Evolutionary conservation across 2,329 filamentous ascomycete species (phyloP).

Genomic region (Reticulascus tulasneorum): DNA sequence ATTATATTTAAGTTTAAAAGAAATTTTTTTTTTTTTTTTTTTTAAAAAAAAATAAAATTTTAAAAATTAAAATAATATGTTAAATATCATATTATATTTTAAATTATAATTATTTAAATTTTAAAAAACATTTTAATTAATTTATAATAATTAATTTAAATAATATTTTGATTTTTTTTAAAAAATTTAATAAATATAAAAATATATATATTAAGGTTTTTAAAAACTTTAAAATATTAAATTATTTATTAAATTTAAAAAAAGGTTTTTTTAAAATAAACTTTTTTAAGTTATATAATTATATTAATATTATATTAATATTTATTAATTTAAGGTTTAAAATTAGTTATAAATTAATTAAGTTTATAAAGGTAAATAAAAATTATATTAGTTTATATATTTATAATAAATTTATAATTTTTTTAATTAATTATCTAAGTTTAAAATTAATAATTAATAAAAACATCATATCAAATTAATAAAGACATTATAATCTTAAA

Average conservation of each 20-base stretch:
- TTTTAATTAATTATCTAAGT: not conserved
- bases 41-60: not conserved
- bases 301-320: not conserved
- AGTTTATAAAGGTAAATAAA: not conserved
- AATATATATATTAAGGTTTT: not conserved
- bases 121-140: not conserved
- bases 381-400: slow-evolving; percentile 3
- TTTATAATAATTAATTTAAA: not conserved
- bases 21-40: not conserved
- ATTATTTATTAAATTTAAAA: not conserved
- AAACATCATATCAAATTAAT: slow-evolving; percentile 2
- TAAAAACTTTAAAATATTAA: not conserved
- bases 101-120: not conserved
- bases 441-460: not conserved
- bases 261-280: too few relatives aligned
- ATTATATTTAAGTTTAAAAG: too few relatives aligned
- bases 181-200: not conserved
- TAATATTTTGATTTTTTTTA: not conserved
- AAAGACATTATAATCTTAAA: slow-evolving; percentile 1
- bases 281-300: not conserved
- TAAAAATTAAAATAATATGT: not conserved
- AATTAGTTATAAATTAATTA: not conserved
- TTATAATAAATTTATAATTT: not conserved
- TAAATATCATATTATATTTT: not conserved
- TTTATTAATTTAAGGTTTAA: not conserved